Percentiles rank a stretch among this genome's conserved stretches.
phyloP scores from a whole-genome alignment of 1,139 yeast species.

The Sugiyamaella paludigena region DNA sequence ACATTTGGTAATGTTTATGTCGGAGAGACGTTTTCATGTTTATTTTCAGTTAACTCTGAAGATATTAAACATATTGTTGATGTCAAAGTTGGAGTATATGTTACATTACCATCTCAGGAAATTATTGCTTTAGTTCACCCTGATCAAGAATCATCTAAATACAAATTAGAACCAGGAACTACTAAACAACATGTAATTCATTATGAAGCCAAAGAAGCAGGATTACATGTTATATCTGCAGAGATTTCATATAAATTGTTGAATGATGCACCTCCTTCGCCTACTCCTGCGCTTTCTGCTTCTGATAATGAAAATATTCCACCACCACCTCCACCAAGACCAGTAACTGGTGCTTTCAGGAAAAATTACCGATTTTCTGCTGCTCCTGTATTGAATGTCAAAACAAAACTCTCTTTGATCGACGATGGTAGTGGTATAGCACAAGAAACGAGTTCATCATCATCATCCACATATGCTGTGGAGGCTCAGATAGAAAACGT shows the following conservation, averaged over 20 bases:
- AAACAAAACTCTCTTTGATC: constrained; percentile 31
- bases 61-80: constrained; percentile 11
- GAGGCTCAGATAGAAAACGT: constrained; percentile 40
- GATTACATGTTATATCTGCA: constrained; percentile 33
- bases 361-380: constrained; percentile 36
- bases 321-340: too few species aligned
- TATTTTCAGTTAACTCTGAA: constrained; percentile 27
- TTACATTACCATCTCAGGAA: constrained; percentile 25
- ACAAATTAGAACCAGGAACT: constrained; percentile 19
- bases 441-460: constrained; percentile 11
- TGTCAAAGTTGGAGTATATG: constrained; percentile 23
- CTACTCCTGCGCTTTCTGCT: constrained; percentile 2
- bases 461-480: constrained; percentile 25
- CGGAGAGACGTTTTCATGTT: constrained; percentile 33
- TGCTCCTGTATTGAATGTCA: constrained; percentile 33
- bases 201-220: constrained; percentile 33
- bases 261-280: neutral
- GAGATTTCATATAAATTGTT: constrained; percentile 24
- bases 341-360: constrained; percentile 21
- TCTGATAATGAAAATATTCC: constrained; percentile 11
- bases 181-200: constrained; percentile 27
- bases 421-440: too few species aligned
- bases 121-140: constrained; percentile 20
- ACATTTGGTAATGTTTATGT: constrained; percentile 33
- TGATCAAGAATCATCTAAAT: constrained; percentile 18